phyloP scores from a whole-genome alignment of 495 filamentous ascomycete genomes.

The Podospora australis region DNA sequence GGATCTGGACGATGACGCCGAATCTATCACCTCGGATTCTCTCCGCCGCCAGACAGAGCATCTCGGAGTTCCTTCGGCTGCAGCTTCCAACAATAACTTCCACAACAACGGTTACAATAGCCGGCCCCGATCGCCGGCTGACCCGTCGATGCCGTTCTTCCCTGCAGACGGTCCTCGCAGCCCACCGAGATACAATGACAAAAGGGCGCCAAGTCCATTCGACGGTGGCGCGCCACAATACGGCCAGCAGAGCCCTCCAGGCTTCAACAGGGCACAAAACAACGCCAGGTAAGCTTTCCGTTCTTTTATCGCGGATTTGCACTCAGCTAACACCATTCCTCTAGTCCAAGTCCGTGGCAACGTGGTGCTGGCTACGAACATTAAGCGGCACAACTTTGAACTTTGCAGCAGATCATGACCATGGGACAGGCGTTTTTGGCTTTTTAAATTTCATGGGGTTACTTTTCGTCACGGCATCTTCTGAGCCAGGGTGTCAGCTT shows the following conservation, averaged over 20 bases:
- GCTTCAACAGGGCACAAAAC: constrained; percentile 32
- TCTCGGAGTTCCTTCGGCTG: constrained; percentile 20
- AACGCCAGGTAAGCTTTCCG: constrained; percentile 37
- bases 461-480: too few species aligned
- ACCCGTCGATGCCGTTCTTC: constrained; percentile 58
- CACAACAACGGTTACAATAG: constrained; percentile 5
- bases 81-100: not conserved
- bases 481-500: not conserved
- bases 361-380: constrained; percentile 49
- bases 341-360: constrained; percentile 44
- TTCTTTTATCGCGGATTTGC: not conserved
- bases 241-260: constrained; percentile 30
- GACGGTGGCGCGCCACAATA: constrained; percentile 6
- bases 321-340: constrained; percentile 19
- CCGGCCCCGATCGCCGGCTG: constrained; percentile 52
- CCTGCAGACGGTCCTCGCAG: constrained; percentile 30
- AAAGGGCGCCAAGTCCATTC: constrained; percentile 15
- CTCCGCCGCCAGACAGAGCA: constrained; percentile 22
- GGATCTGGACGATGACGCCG: constrained; percentile 75
- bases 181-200: constrained; percentile 14
- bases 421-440: constrained; percentile 7
- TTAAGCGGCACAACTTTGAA: constrained; percentile 2
- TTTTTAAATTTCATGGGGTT: too few species aligned
- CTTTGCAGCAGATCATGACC: constrained; percentile 6
- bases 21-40: constrained; percentile 51